Conservation (phyloP, 2,329 filamentous ascomycete species). For the Colletotrichum shisoi region DNA sequence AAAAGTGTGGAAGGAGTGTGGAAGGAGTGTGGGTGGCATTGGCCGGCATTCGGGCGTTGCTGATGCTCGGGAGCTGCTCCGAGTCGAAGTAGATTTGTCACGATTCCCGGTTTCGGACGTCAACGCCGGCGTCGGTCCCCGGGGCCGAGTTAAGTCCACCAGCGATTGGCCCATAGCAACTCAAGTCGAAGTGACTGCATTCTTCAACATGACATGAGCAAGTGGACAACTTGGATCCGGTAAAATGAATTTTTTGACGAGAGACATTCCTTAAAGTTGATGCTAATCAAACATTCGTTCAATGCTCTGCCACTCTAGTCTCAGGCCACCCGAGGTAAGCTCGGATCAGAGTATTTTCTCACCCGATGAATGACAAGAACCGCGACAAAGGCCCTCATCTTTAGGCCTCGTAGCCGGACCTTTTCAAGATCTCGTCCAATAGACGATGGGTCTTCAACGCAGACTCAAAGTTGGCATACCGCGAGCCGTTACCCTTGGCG, state of each 20-base stretch:
- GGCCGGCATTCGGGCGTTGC: no score
- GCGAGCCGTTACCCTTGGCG: slow-evolving; percentile 38
- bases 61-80: slow-evolving; percentile 4
- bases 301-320: background rate
- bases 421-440: slow-evolving; percentile 42
- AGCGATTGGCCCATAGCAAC: background rate
- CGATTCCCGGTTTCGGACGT: slow-evolving; percentile 12
- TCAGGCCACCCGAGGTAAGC: background rate
- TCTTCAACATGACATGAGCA: no score
- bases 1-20: no score
- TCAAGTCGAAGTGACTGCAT: background rate
- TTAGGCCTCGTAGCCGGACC: background rate
- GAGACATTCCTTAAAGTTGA: no score
- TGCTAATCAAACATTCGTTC: background rate
- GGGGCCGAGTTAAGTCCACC: slow-evolving; percentile 9
- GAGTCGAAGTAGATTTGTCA: slow-evolving; percentile 28
- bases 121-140: slow-evolving; percentile 23
- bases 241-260: no score
- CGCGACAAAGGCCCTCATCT: background rate
- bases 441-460: slow-evolving; percentile 42
- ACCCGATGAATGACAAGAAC: background rate
- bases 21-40: background rate
- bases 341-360: background rate
- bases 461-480: slow-evolving; percentile 41
- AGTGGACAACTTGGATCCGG: background rate